Conservation (phyloP, 495 filamentous ascomycete genomes). For the Podospora tetraspora region DNA sequence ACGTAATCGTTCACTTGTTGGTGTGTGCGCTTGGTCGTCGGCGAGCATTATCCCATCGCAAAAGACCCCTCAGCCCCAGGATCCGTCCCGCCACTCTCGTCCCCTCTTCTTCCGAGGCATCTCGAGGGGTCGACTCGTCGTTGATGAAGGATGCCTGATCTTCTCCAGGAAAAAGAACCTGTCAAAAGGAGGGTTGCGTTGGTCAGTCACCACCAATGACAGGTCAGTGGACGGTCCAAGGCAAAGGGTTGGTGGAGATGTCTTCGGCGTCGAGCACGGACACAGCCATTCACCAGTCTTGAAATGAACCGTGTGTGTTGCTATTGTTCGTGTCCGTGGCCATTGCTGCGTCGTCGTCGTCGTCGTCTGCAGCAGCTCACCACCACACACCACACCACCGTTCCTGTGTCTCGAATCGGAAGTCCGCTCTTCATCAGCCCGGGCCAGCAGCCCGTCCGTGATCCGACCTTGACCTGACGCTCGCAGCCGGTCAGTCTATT, state of each 20-base stretch:
- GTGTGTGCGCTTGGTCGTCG: not conserved
- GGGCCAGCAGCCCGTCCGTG: not conserved
- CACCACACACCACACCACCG: not conserved
- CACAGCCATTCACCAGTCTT: not conserved
- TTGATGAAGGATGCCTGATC: no score
- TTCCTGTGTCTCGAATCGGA: not conserved
- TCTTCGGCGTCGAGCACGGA: not conserved
- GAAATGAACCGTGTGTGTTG: not conserved
- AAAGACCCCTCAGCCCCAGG: not conserved
- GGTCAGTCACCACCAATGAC: not conserved
- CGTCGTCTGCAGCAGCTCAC: not conserved
- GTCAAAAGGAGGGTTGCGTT: not conserved
- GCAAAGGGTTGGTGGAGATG: not conserved
- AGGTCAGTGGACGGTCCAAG: not conserved
- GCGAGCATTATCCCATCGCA: not conserved
- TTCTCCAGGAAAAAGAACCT: not conserved
- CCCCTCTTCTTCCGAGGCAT: not conserved
- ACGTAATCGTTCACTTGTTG: not conserved
- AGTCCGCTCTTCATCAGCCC: not conserved
- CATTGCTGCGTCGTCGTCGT: not conserved
- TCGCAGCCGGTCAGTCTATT: not conserved
- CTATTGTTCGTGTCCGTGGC: not conserved
- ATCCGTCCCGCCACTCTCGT: not conserved
- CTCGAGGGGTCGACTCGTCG: not conserved
- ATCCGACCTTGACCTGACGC: not conserved